Conservation (phyloP, 305 asterid genomes). For the Solanum chacoense region DNA sequence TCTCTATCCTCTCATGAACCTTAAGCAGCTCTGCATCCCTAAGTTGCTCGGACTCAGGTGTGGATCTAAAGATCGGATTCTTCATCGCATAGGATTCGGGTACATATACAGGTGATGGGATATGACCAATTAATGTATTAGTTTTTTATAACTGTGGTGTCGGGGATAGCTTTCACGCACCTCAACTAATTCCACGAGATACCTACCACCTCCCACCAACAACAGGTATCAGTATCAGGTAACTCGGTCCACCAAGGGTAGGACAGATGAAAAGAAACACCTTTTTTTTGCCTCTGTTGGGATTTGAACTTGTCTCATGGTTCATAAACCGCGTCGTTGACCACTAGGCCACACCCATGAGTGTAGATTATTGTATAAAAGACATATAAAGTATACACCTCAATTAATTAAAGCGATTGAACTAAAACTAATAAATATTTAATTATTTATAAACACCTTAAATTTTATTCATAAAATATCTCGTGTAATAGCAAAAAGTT, state of each 20-base stretch:
- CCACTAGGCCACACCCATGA: not conserved
- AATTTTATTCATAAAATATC: not conserved
- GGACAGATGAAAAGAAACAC: not conserved
- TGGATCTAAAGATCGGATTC: not conserved
- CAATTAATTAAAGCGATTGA: not conserved
- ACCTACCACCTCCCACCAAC: not conserved
- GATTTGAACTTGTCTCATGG: not conserved
- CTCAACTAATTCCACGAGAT: not conserved
- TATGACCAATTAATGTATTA: not conserved
- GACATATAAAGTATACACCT: not conserved
- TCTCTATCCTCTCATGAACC: not conserved
- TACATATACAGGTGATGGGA: not conserved
- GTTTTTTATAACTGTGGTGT: not conserved
- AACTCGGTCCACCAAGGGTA: not conserved
- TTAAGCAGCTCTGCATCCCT: not conserved
- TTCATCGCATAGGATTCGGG: not conserved
- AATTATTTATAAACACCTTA: not conserved
- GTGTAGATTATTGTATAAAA: not conserved
- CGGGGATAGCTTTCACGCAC: not conserved
- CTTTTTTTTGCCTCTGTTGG: not conserved
- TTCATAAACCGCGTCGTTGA: not conserved
- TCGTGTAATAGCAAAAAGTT: not conserved
- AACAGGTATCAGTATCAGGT: not conserved
- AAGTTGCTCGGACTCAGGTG: not conserved
- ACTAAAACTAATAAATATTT: not conserved